Conservation (phyloP, 2,329 filamentous ascomycete genomes). For the Podosphaera fusca region DNA sequence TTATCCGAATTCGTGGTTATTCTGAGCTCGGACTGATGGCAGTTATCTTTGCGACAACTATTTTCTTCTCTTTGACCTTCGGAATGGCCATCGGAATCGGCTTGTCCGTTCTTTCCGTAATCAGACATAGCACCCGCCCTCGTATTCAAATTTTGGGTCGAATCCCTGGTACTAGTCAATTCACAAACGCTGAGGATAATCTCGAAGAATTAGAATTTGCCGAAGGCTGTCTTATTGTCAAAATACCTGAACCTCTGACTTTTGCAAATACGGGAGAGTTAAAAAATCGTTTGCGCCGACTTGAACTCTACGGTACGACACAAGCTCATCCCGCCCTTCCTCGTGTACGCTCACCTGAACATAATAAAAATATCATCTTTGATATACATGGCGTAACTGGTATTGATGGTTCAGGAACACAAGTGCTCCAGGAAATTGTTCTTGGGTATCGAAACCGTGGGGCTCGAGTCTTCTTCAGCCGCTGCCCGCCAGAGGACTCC, state of each 20-base stretch:
- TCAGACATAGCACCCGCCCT: constrained; percentile 73
- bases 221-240: constrained; percentile 82
- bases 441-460: constrained; percentile 52
- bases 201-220: constrained; percentile 62
- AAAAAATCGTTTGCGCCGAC: constrained; percentile 55
- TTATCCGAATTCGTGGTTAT: constrained; percentile 65
- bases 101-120: constrained; percentile 68
- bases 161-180: constrained; percentile 58
- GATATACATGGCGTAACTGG: constrained; percentile 94
- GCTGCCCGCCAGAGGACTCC: constrained; percentile 21
- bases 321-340: constrained; percentile 73
- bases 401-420: constrained; percentile 78
- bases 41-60: constrained; percentile 73
- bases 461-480: constrained; percentile 53
- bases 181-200: constrained; percentile 63
- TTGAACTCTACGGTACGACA: constrained; percentile 78
- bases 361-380: constrained; percentile 84
- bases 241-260: constrained; percentile 88
- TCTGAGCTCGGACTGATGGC: constrained; percentile 70
- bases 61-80: constrained; percentile 83
- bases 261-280: constrained; percentile 93
- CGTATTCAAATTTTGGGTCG: constrained; percentile 91
- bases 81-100: constrained; percentile 90
- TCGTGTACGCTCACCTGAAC: constrained; percentile 49
- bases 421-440: constrained; percentile 81